Conservation (phyloP, 257 asterid species). For the Nicotiana benthamiana region DNA sequence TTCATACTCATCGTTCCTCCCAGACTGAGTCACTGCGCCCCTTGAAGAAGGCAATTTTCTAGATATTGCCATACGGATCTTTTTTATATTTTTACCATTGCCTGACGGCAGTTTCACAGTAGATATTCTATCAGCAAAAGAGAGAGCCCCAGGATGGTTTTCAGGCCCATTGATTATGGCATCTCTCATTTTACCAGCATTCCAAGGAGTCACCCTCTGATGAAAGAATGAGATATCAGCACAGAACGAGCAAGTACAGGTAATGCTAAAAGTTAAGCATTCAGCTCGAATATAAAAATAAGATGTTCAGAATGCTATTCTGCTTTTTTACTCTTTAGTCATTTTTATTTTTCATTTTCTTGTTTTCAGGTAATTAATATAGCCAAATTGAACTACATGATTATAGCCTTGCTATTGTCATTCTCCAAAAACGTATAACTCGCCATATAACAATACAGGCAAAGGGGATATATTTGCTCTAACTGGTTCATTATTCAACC, state of each 20-base stretch:
- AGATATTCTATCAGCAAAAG: conserved; percentile 61
- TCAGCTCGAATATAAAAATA: background rate
- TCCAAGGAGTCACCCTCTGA: conserved; percentile 98
- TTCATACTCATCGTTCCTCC: conserved; percentile 53
- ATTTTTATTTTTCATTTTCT: background rate
- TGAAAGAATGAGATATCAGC: conserved; percentile 6
- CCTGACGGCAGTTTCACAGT: conserved; percentile 36
- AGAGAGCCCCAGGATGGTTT: conserved; percentile 77
- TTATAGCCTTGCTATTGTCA: background rate
- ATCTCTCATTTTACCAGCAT: conserved; percentile 63
- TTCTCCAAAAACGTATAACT: background rate
- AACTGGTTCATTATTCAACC: background rate
- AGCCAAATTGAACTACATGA: background rate
- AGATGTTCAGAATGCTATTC: background rate
- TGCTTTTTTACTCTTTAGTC: background rate
- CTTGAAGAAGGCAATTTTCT: conserved; percentile 85
- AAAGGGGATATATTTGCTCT: background rate
- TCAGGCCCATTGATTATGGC: conserved; percentile 88
- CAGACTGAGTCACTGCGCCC: conserved; percentile 51
- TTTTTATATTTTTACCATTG: conserved; percentile 3
- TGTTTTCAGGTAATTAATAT: background rate
- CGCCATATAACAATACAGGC: background rate
- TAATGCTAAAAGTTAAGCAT: background rate
- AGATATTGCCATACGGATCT: conserved; percentile 54
- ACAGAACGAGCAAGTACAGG: background rate